These are phyloP conservation scores for Rhexocercosporidium sp. DNA, from an alignment of 2,329 filamentous ascomycete species.

Conservation along the genomic window DNA sequence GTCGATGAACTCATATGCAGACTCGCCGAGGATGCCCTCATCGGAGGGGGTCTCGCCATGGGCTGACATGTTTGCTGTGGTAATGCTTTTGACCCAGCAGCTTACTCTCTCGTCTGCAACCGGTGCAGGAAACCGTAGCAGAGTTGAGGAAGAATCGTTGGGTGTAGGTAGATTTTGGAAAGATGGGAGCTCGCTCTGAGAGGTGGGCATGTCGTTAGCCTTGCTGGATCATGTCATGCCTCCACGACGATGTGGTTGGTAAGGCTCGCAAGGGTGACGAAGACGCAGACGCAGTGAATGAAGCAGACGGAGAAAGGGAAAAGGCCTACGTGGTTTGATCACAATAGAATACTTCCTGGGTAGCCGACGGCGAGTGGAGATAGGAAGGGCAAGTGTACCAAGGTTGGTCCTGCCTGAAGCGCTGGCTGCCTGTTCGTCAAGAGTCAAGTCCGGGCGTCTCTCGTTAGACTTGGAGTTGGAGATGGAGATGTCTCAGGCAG, in stretches of 20 bases:
- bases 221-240: conserved; percentile 35
- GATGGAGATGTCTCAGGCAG: conserved; percentile 18
- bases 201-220: conserved; percentile 42
- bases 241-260: conserved; percentile 13
- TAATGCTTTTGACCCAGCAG: conserved; percentile 38
- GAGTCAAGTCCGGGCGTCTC: conserved; percentile 20
- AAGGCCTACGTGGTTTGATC: conserved; percentile 24
- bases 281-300: conserved; percentile 6
- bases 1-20: conserved; percentile 44
- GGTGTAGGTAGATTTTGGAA: conserved; percentile 23
- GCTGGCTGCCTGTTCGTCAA: conserved; percentile 22
- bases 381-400: conserved; percentile 14
- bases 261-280: conserved; percentile 11
- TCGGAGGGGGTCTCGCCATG: conserved; percentile 38
- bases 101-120: conserved; percentile 36
- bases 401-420: conserved; percentile 25
- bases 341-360: conserved; percentile 2
- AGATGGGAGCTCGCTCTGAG: conserved; percentile 32
- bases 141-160: conserved; percentile 25
- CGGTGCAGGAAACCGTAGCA: conserved; percentile 37
- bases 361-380: conserved; percentile 15
- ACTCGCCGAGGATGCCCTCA: conserved; percentile 40
- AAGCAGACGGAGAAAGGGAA: conserved; percentile 18
- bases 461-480: conserved; percentile 4
- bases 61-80: conserved; percentile 37